phyloP scores from a whole-genome alignment of 163 green algal species.

The Scenedesmus sp. region DNA sequence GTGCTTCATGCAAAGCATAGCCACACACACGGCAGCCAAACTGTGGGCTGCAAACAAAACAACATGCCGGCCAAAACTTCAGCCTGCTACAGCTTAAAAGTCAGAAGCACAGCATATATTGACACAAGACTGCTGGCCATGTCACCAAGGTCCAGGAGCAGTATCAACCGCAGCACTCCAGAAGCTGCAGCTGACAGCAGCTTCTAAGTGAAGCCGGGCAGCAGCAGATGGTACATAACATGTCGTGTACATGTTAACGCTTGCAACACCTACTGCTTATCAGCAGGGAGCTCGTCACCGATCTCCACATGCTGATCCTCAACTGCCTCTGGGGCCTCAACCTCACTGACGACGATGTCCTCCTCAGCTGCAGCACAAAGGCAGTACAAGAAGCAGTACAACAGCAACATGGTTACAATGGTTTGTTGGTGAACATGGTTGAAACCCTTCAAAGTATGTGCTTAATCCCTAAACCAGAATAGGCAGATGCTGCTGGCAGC shows the following conservation, averaged over 20 bases:
- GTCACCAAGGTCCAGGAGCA: background rate
- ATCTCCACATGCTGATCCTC: background rate
- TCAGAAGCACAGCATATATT: background rate
- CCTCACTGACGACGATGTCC: background rate
- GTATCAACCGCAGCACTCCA: background rate
- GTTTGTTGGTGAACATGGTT: too few relatives aligned
- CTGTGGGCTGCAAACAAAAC: background rate
- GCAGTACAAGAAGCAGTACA: background rate
- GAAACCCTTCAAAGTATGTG: too few relatives aligned
- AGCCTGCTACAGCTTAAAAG: background rate
- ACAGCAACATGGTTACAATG: background rate
- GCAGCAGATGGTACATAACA: background rate
- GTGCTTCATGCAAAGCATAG: constrained; percentile 12
- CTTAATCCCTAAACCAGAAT: too few relatives aligned
- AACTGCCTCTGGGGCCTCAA: background rate
- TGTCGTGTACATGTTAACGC: too few relatives aligned
- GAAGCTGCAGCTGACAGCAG: background rate
- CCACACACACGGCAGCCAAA: background rate
- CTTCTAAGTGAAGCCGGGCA: background rate
- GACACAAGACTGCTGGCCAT: background rate
- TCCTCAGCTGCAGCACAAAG: background rate
- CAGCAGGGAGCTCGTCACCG: background rate
- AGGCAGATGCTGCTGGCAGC: too few relatives aligned
- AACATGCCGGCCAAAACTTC: background rate
- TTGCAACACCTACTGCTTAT: background rate